phyloP scores from a whole-genome alignment of 352 stramenopile genomes.

The Phytophthora fragariae region DNA sequence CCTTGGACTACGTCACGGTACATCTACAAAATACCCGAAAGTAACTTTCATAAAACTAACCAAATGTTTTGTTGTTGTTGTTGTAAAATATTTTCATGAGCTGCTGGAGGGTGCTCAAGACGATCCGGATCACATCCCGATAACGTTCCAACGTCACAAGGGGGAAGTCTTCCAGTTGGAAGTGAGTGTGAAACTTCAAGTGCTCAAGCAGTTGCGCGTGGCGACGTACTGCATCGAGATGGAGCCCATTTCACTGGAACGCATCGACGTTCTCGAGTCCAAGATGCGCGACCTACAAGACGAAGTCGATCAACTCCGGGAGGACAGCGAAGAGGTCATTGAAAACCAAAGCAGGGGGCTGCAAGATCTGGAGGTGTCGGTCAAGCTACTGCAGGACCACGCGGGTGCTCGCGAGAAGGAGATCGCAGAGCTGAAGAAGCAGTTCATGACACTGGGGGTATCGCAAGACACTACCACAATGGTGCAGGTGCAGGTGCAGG shows the following conservation, averaged over 20 bases:
- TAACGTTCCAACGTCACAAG: neutral
- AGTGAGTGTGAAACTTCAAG: neutral
- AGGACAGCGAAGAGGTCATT: neutral
- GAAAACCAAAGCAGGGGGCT: neutral
- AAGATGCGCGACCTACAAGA: neutral
- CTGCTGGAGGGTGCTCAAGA: neutral
- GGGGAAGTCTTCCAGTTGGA: neutral
- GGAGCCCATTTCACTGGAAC: neutral
- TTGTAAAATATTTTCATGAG: neutral
- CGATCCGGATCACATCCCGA: neutral
- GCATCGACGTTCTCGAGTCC: neutral
- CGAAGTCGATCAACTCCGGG: constrained; percentile 9
- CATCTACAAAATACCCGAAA: neutral
- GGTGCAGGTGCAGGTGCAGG: neutral
- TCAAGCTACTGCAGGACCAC: neutral
- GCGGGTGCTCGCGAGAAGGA: neutral
- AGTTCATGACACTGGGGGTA: neutral
- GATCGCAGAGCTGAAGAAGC: neutral
- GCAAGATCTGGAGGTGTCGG: neutral
- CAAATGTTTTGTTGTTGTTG: neutral
- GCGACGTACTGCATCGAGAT: neutral
- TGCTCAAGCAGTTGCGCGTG: neutral
- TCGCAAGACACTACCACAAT: neutral
- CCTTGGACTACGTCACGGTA: neutral
- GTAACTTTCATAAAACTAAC: neutral